Evolutionary conservation across 2,329 filamentous ascomycete genomes (phyloP).

Genomic region (Penicillium psychrosexuale): DNA sequence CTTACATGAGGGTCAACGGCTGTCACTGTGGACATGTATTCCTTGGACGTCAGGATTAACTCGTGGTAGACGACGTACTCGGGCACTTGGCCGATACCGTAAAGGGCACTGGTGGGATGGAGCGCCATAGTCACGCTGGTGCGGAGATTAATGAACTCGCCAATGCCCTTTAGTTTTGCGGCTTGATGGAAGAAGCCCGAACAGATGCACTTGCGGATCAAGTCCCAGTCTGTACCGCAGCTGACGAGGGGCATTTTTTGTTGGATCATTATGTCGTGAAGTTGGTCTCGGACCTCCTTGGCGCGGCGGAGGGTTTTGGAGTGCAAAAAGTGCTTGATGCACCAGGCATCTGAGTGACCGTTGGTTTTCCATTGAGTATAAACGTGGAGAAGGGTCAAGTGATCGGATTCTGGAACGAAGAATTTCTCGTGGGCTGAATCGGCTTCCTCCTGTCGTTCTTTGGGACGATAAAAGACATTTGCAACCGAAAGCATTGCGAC

Average conservation of each 20-base stretch:
- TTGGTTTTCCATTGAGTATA: slow-evolving; percentile 95
- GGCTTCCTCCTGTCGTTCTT: slow-evolving; percentile 93
- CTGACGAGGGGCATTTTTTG: slow-evolving; percentile 84
- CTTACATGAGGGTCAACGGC: slow-evolving; percentile 80
- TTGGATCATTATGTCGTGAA: slow-evolving; percentile 89
- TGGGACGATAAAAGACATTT: slow-evolving; percentile 93
- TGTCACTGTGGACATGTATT: slow-evolving; percentile 97
- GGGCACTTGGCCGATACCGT: slow-evolving; percentile 87
- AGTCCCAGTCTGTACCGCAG: slow-evolving; percentile 95
- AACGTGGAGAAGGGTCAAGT: slow-evolving; percentile 91
- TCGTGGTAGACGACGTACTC: slow-evolving; percentile 99
- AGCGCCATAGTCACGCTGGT: slow-evolving; percentile 92
- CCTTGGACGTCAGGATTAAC: slow-evolving; percentile 90
- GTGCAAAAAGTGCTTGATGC: slow-evolving; percentile 87
- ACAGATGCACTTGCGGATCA: slow-evolving; percentile 94
- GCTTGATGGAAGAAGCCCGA: slow-evolving; percentile 98
- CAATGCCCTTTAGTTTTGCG: slow-evolving; percentile 90
- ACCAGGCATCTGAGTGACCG: slow-evolving; percentile 87
- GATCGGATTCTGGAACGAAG: slow-evolving; percentile 96
- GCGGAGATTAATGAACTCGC: slow-evolving; percentile 94
- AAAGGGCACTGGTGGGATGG: slow-evolving; percentile 89
- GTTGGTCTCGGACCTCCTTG: slow-evolving; percentile 90
- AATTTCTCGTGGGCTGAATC: slow-evolving; percentile 96
- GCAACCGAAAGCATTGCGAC: slow-evolving; percentile 97
- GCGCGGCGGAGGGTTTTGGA: slow-evolving; percentile 88